These are phyloP conservation scores for Vanrija sp. DNA, from an alignment of 1,284 basidiomycete genomes.

Conservation along the genomic window DNA sequence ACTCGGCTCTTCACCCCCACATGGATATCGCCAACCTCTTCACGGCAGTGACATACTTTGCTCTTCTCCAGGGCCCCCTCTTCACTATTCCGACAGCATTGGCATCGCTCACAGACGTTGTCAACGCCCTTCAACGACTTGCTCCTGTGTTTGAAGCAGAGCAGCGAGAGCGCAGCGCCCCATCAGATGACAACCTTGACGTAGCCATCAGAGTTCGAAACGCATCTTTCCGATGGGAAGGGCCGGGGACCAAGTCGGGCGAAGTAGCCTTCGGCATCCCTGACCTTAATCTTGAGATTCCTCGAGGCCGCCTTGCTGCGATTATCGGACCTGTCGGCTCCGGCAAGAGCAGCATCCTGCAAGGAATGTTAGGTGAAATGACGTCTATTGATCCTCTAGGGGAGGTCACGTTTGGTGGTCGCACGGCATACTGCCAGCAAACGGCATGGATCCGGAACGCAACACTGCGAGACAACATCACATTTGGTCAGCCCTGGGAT, in stretches of 20 bases:
- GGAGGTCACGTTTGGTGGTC: conserved; percentile 60
- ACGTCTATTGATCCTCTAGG: conserved; percentile 57
- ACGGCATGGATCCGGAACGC: conserved; percentile 73
- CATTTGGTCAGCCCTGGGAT: conserved; percentile 21
- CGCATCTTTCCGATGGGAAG: conserved; percentile 61
- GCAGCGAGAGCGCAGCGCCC: conserved; percentile 49
- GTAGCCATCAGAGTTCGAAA: conserved; percentile 55
- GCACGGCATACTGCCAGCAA: conserved; percentile 68
- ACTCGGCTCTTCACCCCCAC: conserved; percentile 59
- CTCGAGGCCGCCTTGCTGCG: conserved; percentile 59
- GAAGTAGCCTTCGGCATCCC: conserved; percentile 54
- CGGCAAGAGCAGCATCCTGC: conserved; percentile 62
- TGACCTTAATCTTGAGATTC: conserved; percentile 56
- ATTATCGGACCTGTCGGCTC: conserved; percentile 60
- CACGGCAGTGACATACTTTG: conserved; percentile 68
- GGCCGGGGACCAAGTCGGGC: not conserved
- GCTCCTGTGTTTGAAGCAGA: conserved; percentile 35
- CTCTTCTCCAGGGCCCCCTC: conserved; percentile 37
- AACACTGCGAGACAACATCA: conserved; percentile 56
- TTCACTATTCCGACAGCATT: not conserved
- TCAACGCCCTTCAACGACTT: not conserved
- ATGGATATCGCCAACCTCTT: conserved; percentile 70
- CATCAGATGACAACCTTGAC: conserved; percentile 53
- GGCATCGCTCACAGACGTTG: not conserved
- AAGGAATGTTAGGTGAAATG: conserved; percentile 68